phyloP scores from a whole-genome alignment of 352 stramenopile genomes.

The Globisporangium cederbergense region DNA sequence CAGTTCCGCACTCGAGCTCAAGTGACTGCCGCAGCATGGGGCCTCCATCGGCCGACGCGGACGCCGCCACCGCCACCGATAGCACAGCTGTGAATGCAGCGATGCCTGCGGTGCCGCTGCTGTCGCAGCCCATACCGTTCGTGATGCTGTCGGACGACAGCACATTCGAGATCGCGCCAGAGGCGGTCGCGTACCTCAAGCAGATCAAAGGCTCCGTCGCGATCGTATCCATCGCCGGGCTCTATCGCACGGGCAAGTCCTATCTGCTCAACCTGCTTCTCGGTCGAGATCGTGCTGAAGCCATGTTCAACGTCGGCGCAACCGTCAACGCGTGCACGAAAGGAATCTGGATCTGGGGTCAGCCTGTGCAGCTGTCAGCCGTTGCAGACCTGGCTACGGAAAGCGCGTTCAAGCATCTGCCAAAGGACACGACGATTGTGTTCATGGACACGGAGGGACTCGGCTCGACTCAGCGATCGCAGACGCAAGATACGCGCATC shows the following conservation, averaged over 20 bases:
- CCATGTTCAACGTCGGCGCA: slow-evolving; percentile 72
- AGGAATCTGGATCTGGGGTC: slow-evolving; percentile 80
- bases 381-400: slow-evolving; percentile 7
- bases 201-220: slow-evolving; percentile 56
- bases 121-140: slow-evolving; percentile 49
- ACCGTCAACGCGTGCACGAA: slow-evolving; percentile 80
- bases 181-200: slow-evolving; percentile 62
- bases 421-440: slow-evolving; percentile 46
- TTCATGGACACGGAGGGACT: slow-evolving; percentile 82
- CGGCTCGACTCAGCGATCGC: slow-evolving; percentile 51
- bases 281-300: slow-evolving; percentile 34
- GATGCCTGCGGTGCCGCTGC: background rate
- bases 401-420: slow-evolving; percentile 36
- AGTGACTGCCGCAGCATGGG: slow-evolving; percentile 3
- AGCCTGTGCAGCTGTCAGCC: slow-evolving; percentile 31
- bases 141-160: slow-evolving; percentile 68
- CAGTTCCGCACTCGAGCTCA: slow-evolving; percentile 1
- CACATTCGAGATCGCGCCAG: slow-evolving; percentile 50
- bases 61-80: background rate
- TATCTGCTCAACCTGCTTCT: slow-evolving; percentile 76
- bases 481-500: slow-evolving; percentile 71
- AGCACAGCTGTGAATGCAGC: background rate
- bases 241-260: slow-evolving; percentile 80
- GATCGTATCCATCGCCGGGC: slow-evolving; percentile 66
- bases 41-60: background rate